A percentile compares a stretch with the other conserved stretches of the same genome.
Evolutionary conservation across 139 green algal genomes (phyloP).

Genomic region (Choricystis sp.): DNA sequence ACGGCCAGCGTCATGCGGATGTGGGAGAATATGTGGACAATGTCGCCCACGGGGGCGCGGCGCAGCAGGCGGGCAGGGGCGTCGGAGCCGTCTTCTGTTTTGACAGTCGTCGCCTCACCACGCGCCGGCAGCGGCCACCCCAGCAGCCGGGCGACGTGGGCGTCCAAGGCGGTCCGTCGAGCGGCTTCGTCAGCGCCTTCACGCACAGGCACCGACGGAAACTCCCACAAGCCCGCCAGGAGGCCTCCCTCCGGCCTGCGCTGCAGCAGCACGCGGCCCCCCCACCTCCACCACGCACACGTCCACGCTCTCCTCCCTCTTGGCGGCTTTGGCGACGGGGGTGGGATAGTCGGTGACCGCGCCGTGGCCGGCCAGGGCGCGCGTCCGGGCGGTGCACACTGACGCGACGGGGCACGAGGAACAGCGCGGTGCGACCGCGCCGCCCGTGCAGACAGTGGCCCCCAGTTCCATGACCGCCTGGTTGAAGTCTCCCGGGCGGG

Average conservation of each 20-base stretch:
- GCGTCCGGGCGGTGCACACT: constrained; percentile 25
- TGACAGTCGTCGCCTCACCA: background rate
- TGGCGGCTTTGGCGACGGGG: constrained; percentile 31
- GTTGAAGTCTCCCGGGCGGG: constrained; percentile 80
- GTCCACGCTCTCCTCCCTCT: constrained; percentile 32
- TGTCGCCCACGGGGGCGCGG: constrained; percentile 13
- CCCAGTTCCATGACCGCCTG: constrained; percentile 96
- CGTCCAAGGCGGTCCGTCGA: background rate
- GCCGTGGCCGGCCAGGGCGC: constrained; percentile 5
- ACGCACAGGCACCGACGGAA: constrained; percentile 17
- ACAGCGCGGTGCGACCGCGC: constrained; percentile 44
- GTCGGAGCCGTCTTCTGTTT: background rate
- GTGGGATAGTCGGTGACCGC: constrained; percentile 29
- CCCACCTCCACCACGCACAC: constrained; percentile 30
- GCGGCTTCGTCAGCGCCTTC: background rate
- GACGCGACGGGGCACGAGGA: constrained; percentile 40
- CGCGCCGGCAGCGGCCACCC: background rate
- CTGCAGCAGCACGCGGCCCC: constrained; percentile 28
- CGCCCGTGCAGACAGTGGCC: constrained; percentile 68
- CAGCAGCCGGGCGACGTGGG: background rate
- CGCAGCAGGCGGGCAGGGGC: background rate
- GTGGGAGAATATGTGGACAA: constrained; percentile 51
- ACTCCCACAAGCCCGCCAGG: constrained; percentile 59
- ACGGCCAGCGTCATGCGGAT: constrained; percentile 40
- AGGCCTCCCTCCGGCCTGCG: constrained; percentile 37